These are phyloP conservation scores for Vitis labrusca DNA, from an alignment of 164 flowering plant genomes.

Conservation along the genomic window DNA sequence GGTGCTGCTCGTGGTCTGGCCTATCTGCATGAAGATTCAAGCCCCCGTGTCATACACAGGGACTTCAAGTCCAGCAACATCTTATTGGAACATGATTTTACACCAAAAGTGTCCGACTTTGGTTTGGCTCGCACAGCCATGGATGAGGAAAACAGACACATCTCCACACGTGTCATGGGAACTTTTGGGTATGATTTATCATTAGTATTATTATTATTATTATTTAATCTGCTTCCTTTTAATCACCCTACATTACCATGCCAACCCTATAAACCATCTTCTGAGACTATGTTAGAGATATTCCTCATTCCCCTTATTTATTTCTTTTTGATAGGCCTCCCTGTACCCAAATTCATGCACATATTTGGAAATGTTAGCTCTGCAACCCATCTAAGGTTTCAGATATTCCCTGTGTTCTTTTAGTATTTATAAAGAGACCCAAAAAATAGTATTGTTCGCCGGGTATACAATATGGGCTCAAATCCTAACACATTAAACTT, in stretches of 20 bases:
- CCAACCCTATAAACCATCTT: too few relatives aligned
- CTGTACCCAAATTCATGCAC: too few relatives aligned
- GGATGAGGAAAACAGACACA: conserved; percentile 71
- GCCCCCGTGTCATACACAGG: conserved; percentile 90
- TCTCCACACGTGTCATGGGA: conserved; percentile 91
- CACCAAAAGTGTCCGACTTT: conserved; percentile 93
- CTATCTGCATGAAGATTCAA: conserved; percentile 96
- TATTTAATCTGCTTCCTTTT: not conserved
- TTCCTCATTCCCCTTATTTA: too few relatives aligned
- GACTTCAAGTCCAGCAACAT: conserved; percentile 97
- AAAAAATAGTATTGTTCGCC: too few relatives aligned
- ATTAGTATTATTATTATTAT: not conserved
- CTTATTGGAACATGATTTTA: conserved; percentile 82
- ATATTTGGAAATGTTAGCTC: too few relatives aligned
- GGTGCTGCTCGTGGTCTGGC: conserved; percentile 97
- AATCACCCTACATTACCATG: not conserved
- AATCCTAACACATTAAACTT: too few relatives aligned
- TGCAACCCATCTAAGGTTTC: too few relatives aligned
- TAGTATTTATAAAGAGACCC: too few relatives aligned
- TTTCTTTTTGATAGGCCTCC: too few relatives aligned
- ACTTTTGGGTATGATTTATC: conserved; percentile 73
- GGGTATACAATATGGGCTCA: too few relatives aligned
- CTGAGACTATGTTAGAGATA: too few relatives aligned
- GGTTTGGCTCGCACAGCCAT: conserved; percentile 84
- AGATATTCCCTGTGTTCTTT: too few relatives aligned